Percentiles rank a stretch among this genome's conserved stretches.
Evolutionary conservation across 768 basidiomycete species (phyloP).

Genomic region (Hydnomerulius pinastri): DNA sequence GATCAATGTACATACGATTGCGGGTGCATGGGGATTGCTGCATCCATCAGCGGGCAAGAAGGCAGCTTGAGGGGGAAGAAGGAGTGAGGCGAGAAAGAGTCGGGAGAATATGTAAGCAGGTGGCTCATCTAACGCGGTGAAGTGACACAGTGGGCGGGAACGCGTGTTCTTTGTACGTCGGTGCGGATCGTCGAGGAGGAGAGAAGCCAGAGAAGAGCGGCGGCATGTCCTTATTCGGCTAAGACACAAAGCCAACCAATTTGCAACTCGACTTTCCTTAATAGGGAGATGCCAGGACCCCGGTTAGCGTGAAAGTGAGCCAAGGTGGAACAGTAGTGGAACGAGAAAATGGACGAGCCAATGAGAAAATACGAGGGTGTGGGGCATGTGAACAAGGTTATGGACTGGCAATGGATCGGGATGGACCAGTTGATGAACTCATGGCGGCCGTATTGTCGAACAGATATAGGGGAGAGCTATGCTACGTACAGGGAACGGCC

Average conservation of each 20-base stretch:
- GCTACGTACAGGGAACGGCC: neutral
- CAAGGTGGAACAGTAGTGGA: constrained; percentile 11
- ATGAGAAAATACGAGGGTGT: constrained; percentile 19
- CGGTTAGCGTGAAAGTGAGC: constrained; percentile 30
- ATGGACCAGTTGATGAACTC: neutral
- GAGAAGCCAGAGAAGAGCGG: constrained; percentile 12
- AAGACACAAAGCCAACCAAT: constrained; percentile 5
- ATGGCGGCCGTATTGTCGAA: neutral
- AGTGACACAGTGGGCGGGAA: constrained; percentile 12
- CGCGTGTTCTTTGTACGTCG: constrained; percentile 22
- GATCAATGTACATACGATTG: neutral
- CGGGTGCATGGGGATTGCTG: neutral
- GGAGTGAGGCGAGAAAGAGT: constrained; percentile 18
- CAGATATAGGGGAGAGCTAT: neutral
- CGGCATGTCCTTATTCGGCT: constrained; percentile 11
- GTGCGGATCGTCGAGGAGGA: constrained; percentile 31
- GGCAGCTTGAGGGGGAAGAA: constrained; percentile 14
- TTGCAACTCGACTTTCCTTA: constrained; percentile 23
- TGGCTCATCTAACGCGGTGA: no score
- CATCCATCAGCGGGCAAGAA: no score
- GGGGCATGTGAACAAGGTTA: constrained; percentile 10
- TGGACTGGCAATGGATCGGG: neutral
- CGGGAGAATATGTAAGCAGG: constrained; percentile 29
- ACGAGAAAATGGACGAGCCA: constrained; percentile 23
- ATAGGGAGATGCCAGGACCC: constrained; percentile 26